These are phyloP conservation scores for Nemania bipapillata DNA, from an alignment of 2,329 filamentous ascomycete species.

Conservation along the genomic window DNA sequence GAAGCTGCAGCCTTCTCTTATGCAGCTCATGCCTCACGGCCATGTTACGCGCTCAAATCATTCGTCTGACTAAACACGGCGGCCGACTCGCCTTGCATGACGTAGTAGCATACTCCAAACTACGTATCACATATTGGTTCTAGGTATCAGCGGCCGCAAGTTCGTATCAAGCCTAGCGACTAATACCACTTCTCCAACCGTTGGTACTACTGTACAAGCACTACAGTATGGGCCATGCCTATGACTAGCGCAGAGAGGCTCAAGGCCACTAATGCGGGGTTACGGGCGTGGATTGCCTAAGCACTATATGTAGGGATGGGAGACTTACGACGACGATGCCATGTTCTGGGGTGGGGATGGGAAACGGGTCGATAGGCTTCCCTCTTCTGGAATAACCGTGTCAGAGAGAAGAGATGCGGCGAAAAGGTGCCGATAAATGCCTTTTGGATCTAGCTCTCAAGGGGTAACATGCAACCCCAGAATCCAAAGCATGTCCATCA, in stretches of 20 bases:
- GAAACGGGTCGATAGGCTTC: conserved; percentile 17
- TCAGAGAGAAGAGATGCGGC: conserved; percentile 6
- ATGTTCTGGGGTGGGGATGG: not conserved
- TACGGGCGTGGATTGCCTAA: not conserved
- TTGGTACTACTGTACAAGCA: conserved; percentile 20
- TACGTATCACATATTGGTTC: conserved; percentile 24
- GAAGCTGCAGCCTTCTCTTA: conserved; percentile 33
- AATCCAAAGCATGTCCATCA: conserved; percentile 9
- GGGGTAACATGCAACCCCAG: conserved; percentile 16
- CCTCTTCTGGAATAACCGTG: conserved; percentile 27
- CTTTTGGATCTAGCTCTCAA: conserved; percentile 23
- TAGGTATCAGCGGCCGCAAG: conserved; percentile 30
- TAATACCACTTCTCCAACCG: conserved; percentile 6
- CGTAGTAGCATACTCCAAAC: conserved; percentile 12
- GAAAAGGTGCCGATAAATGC: conserved; percentile 10
- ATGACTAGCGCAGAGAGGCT: conserved; percentile 8
- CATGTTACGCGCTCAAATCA: conserved; percentile 9
- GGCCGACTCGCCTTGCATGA: conserved; percentile 19
- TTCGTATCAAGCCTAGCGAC: conserved; percentile 31
- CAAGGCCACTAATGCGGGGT: conserved; percentile 34
- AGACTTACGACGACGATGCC: conserved; percentile 20
- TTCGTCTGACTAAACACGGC: not conserved
- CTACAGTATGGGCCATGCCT: not conserved
- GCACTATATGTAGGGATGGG: not conserved
- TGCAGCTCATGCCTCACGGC: conserved; percentile 16